Evolutionary conservation across 2,329 filamentous ascomycete genomes (phyloP).

Genomic region (Calonectria pteridis): DNA sequence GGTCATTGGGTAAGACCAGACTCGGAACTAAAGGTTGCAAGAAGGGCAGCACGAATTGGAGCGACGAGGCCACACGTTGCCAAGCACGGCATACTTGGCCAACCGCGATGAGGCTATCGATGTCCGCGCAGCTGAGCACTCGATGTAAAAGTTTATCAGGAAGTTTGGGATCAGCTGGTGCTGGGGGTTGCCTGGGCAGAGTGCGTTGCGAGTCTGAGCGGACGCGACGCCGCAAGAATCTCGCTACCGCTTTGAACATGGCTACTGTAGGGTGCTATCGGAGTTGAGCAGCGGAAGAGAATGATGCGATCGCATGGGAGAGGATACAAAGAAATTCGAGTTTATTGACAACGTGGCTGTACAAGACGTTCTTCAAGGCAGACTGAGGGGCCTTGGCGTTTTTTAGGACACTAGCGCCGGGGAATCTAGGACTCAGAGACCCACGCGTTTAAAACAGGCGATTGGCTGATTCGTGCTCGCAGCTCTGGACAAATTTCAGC

Average conservation of each 20-base stretch:
- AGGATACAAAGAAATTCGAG: neutral
- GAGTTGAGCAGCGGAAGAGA: neutral
- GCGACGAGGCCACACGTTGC: neutral
- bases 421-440: neutral
- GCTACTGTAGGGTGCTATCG: neutral
- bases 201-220: neutral
- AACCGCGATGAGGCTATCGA: neutral
- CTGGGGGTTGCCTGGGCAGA: neutral
- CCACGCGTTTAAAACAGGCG: neutral
- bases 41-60: neutral
- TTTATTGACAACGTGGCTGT: neutral
- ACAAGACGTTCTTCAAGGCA: neutral
- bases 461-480: neutral
- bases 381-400: neutral
- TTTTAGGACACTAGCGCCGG: neutral
- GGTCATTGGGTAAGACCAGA: neutral
- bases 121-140: neutral
- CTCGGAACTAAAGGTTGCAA: neutral
- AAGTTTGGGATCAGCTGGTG: neutral
- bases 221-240: neutral
- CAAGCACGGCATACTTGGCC: neutral
- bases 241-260: neutral
- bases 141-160: neutral
- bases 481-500: neutral
- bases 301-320: neutral